Conservation (phyloP, 108 stramenopile species). For the Craspedostauros australis region DNA sequence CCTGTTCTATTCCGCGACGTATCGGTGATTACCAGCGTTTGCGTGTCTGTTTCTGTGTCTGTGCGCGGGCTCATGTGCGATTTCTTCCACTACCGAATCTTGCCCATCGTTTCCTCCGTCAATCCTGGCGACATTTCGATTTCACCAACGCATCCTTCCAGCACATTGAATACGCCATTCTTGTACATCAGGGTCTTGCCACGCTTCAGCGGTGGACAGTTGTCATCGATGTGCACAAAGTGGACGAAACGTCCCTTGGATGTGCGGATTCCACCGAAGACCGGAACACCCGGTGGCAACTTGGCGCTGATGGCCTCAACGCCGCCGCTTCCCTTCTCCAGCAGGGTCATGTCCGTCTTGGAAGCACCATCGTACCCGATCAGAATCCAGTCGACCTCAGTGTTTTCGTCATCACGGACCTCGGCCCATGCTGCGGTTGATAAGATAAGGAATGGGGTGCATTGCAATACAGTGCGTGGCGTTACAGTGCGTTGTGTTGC, state of each 20-base stretch:
- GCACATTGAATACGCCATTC: conserved; percentile 84
- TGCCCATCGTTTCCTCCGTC: conserved; percentile 42
- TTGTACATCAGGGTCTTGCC: conserved; percentile 82
- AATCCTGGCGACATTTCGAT: conserved; percentile 65
- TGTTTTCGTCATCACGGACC: conserved; percentile 61
- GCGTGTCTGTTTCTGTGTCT: no score
- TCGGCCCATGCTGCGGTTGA: conserved; percentile 43
- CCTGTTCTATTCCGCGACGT: no score
- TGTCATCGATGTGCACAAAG: conserved; percentile 63
- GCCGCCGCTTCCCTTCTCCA: conserved; percentile 63
- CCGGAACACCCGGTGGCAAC: conserved; percentile 35
- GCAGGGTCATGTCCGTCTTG: conserved; percentile 70
- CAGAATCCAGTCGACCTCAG: conserved; percentile 65
- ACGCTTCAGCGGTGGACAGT: conserved; percentile 50
- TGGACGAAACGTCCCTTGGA: conserved; percentile 64
- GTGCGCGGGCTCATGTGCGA: no score
- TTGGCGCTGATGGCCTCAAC: conserved; percentile 40
- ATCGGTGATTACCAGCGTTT: no score
- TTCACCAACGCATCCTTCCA: conserved; percentile 76
- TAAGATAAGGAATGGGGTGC: conserved; percentile 6
- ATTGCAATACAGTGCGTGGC: no score
- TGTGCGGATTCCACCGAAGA: conserved; percentile 65
- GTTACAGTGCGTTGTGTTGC: no score
- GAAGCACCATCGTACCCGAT: conserved; percentile 59
- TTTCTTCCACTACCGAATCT: conserved; percentile 13